Base-by-base conservation (phyloP, 352 stramenopile species). In the Pythium phragmiticola region DNA sequence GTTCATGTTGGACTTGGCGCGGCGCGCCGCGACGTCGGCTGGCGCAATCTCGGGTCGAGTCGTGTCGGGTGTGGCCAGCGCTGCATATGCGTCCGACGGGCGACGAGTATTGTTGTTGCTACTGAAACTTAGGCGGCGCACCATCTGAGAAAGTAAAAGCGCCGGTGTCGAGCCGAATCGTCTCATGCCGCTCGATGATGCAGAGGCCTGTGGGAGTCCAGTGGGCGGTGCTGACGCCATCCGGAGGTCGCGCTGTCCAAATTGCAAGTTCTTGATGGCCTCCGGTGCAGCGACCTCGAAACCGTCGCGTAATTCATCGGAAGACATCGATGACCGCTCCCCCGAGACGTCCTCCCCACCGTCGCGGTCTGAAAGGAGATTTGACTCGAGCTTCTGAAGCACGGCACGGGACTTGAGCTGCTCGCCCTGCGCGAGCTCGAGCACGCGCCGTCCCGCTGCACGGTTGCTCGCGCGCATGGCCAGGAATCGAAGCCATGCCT, bases 401-500 rank as follows among this genome's bases (percentile, higher is more conserved):
- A 69, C n/a, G 28, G 63, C 51, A 0, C 63, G 55, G 1, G 37
- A 61, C 49, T 69, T 69, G 7, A 69, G 56, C 26, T 57, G 56
- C 28, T 69, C 63, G 14, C 55, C 63, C 23, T 69, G 63, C 3
- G 63, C 63, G 9, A 69, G 37, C 23, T 64, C 63, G 0, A 69
- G 49, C 13, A 73, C 58, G 0, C 57, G 46, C 28, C 17, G 21
- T 1, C 60, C 66, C 4, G 66, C 56, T 8, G 42, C 61, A 0
- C 61, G 53, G 13, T 66, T 68, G 16, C 57, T 73, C 2, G 54
- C 49, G 0, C 63, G 61, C 54, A 61, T 66, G 0, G 45, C 53
- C 60, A 66, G 67, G 28, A 68, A 65, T 0, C 64, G 56, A 17
- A 63, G 50, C 65, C 68, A 74, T 19, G 52, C 49, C 8, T 50